phyloP scores from a whole-genome alignment of 2,329 filamentous ascomycete species.

The Sclerotinia borealis region DNA sequence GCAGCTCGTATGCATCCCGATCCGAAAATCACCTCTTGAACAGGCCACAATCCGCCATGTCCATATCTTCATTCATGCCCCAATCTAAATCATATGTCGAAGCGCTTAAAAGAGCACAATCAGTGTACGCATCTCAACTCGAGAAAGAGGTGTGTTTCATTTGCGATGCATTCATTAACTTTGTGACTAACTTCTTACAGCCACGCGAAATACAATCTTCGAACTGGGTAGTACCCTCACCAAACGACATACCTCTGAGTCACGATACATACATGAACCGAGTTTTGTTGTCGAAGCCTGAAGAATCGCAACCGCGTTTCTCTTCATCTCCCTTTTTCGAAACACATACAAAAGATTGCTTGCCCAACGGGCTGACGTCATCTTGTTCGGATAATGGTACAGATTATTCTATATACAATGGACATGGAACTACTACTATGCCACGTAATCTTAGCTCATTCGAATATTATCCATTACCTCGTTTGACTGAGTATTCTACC shows the following conservation, averaged over 20 bases:
- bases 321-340: not conserved
- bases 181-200: not conserved
- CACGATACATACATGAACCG: not conserved
- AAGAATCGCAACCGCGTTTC: not conserved
- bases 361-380: not conserved
- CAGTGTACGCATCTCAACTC: conserved; percentile 18
- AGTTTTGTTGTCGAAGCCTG: not conserved
- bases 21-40: not conserved
- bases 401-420: not conserved
- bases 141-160: conserved; percentile 18
- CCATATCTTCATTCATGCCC: conserved; percentile 8
- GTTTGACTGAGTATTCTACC: not conserved
- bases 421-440: too few species aligned
- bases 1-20: not conserved
- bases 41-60: conserved; percentile 14
- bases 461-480: not conserved
- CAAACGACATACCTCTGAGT: not conserved
- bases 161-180: not conserved
- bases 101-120: not conserved
- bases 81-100: conserved; percentile 6
- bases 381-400: not conserved
- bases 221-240: not conserved
- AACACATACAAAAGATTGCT: not conserved
- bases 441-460: not conserved
- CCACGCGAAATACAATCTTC: not conserved